Conservation (phyloP, 176 grass and related monocot genomes). For the Rhynchospora breviuscula region DNA sequence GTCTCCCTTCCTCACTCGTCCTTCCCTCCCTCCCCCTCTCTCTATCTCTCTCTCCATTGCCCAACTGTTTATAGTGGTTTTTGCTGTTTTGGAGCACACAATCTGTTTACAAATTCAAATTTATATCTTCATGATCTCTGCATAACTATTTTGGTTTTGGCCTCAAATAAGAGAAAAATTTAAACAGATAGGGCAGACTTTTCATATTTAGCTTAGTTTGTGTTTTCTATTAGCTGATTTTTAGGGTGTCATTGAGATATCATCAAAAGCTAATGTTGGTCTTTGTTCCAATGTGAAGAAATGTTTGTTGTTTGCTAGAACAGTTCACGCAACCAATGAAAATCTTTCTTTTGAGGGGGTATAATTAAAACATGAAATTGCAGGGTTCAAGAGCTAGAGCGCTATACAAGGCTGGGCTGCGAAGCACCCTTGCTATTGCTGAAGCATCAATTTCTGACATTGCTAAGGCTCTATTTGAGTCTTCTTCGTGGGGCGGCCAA, state of each 20-base stretch:
- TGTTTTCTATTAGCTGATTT: neutral
- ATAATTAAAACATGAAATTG: neutral
- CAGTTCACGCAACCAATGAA: neutral
- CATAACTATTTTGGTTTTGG: neutral
- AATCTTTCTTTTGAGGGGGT: neutral
- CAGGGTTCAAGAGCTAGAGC: constrained; percentile 89
- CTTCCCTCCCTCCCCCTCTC: neutral
- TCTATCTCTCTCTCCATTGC: neutral
- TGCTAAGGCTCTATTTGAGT: constrained; percentile 74
- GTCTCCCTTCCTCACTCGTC: constrained; percentile 13
- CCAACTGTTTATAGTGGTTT: neutral
- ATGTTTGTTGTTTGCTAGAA: neutral
- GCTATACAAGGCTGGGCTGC: constrained; percentile 79
- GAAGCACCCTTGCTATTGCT: constrained; percentile 75
- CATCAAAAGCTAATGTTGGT: neutral
- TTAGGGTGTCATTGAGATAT: neutral
- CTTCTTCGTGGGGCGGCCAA: constrained; percentile 60
- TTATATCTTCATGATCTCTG: constrained; percentile 16
- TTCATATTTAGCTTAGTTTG: neutral
- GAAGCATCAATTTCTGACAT: constrained; percentile 89
- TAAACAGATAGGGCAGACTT: neutral
- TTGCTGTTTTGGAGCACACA: constrained; percentile 5
- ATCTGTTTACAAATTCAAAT: constrained; percentile 16
- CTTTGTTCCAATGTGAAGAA: neutral
- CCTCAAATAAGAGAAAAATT: neutral